Evolutionary conservation across 192 early-diverging fungal genomes (phyloP), one percentile per base, ranked within the genome.

Genomic region (Podila clonocystis): DNA sequence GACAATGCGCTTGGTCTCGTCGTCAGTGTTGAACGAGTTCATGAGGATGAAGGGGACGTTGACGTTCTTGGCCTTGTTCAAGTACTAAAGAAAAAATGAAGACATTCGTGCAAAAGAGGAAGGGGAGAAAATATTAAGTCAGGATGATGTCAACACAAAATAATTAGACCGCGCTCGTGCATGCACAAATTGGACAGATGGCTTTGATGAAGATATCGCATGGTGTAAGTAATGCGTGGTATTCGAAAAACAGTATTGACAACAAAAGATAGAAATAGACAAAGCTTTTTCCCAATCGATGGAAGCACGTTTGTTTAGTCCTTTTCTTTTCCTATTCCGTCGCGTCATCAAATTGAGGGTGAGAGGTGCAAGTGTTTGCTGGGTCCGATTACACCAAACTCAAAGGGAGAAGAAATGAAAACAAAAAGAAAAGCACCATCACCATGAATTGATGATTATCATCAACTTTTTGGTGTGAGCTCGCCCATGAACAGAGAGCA

Each of bases 11-110:
- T 92, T 89, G 55, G 98, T 99, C 82, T 99, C 98, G 19, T 94
- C 93, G 83, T 99, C 97, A 6, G 98, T 99, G 86, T 99, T 99
- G 91, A 99, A 98, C n/a, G 98, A 99, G 90, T 99, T 99, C 98
- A 99, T 99, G 59, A 98, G 89, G 66, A 99, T 97, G 73, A 98
- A 92, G 6, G 98, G 98, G 11, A 99, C 97, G 58, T 93, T 89
- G 66, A 97, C 96, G 62, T 93, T 89, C 82, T 97, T 89, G 29
- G 90, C 86, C 62, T 89, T 90, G 89, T 99, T 99, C 61, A 98
- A 86, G 72, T 97, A 95, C 94, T 94, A 71, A 28, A 17, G 22
- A 11, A n/a, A 7, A 48, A 4, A 41, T 26, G 12, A 33, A 33
- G 33, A 17, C 13, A n/a, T 22, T 49, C n/a, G 17, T 24, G 11